phyloP scores from a whole-genome alignment of 148 eudicot species.

The Gaultheria prostrata region DNA sequence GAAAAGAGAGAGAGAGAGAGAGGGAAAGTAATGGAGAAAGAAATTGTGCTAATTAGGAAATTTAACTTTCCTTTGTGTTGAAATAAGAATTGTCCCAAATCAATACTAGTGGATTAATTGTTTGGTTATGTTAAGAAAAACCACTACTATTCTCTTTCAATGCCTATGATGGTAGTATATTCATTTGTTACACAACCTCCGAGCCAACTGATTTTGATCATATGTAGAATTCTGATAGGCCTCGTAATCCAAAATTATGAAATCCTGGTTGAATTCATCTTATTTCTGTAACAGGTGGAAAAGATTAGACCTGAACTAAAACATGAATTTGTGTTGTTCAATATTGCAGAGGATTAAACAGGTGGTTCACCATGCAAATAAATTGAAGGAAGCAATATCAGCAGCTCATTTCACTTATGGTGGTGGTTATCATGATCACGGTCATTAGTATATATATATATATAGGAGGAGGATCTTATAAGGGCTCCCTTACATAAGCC shows the following conservation, averaged over 20 bases:
- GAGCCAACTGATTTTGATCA: neutral
- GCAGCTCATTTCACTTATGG: constrained; percentile 67
- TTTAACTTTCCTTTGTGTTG: neutral
- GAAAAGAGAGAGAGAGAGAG: neutral
- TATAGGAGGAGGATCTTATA: too few relatives aligned
- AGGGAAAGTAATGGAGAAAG: neutral
- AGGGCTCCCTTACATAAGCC: too few relatives aligned
- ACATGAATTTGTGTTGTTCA: neutral
- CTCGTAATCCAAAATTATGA: neutral
- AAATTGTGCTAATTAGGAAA: neutral
- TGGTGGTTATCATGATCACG: constrained; percentile 48
- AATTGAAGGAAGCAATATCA: constrained; percentile 69
- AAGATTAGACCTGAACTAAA: neutral
- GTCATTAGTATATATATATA: too few relatives aligned
- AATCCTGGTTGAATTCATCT: neutral
- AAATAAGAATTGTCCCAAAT: neutral
- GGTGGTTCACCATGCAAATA: constrained; percentile 51
- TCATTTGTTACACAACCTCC: neutral
- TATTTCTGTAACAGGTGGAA: neutral
- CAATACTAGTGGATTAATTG: neutral
- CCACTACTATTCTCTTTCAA: neutral
- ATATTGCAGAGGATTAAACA: constrained; percentile 72
- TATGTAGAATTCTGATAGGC: neutral
- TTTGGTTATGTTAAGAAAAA: neutral
- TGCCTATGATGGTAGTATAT: too few relatives aligned